Conservation (phyloP, 306 rosid species). For the Quercus mongolica region DNA sequence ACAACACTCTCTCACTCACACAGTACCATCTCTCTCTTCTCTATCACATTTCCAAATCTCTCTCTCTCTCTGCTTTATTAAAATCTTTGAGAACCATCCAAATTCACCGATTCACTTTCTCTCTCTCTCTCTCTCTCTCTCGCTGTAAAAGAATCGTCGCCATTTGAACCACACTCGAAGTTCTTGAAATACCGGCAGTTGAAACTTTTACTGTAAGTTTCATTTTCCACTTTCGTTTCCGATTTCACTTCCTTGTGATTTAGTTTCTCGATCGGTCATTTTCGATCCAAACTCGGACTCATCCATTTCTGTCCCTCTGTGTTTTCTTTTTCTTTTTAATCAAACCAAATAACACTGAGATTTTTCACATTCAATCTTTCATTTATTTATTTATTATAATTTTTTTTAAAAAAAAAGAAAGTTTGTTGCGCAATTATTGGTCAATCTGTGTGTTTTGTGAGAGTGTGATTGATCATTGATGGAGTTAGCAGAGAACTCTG, state of each 20-base stretch:
- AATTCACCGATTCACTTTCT: conserved; percentile 2
- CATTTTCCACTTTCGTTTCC: conserved; percentile 21
- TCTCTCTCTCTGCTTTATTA: not conserved
- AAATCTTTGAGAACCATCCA: not conserved
- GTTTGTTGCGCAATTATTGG: not conserved
- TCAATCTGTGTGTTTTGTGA: not conserved
- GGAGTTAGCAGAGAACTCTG: not conserved
- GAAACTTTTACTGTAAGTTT: conserved; percentile 36
- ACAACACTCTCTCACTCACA: not conserved
- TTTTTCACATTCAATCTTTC: not conserved
- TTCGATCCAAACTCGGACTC: conserved; percentile 44
- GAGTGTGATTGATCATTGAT: not conserved
- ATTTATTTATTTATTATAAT: not conserved
- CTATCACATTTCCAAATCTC: conserved; percentile 19
- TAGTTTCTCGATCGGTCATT: conserved; percentile 28
- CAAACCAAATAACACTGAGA: not conserved
- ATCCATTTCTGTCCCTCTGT: not conserved
- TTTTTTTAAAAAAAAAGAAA: too few relatives aligned
- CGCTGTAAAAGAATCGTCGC: conserved; percentile 17
- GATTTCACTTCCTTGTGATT: conserved; percentile 1
- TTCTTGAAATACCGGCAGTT: conserved; percentile 34
- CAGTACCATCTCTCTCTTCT: conserved; percentile 9
- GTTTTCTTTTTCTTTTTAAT: conserved; percentile 4
- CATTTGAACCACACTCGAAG: conserved; percentile 19
- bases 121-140: conserved; percentile 21